These are phyloP conservation scores for Beta macrorhiza DNA, from an alignment of 179 eudicot genomes.

Conservation along the genomic window DNA sequence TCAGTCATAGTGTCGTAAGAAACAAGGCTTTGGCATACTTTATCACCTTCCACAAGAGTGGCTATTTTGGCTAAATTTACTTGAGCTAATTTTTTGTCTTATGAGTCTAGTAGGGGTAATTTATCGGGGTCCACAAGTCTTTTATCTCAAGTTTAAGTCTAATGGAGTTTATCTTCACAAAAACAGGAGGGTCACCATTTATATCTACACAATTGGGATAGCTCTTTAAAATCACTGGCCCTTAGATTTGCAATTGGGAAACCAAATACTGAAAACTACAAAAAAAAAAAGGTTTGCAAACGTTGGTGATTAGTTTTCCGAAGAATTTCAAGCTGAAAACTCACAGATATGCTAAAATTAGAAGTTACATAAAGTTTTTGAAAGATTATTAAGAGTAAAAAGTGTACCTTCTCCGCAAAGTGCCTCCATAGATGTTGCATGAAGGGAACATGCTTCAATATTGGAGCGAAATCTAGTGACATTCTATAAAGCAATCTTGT, in stretches of 20 bases:
- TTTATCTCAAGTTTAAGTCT: too few relatives aligned
- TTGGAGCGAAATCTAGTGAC: slow-evolving; percentile 93
- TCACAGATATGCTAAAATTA: neutral
- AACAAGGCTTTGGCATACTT: neutral
- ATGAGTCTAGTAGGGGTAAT: too few relatives aligned
- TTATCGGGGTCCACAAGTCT: too few relatives aligned
- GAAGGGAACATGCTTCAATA: slow-evolving; percentile 77
- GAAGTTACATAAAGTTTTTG: neutral
- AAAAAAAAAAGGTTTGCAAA: neutral
- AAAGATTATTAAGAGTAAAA: neutral
- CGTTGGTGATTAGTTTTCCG: neutral
- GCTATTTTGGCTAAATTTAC: too few relatives aligned
- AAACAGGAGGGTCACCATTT: too few relatives aligned
- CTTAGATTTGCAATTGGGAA: neutral
- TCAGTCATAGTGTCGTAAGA: neutral
- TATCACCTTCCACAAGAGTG: too few relatives aligned
- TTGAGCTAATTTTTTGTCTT: too few relatives aligned
- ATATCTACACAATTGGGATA: too few relatives aligned
- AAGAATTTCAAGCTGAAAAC: neutral
- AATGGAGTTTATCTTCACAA: too few relatives aligned
- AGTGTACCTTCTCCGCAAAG: slow-evolving; percentile 76
- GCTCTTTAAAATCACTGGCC: neutral
- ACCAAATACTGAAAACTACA: neutral
- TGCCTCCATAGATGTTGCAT: slow-evolving; percentile 82
- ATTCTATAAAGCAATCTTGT: slow-evolving; percentile 90